Evolutionary conservation across 108 stramenopile genomes (phyloP).

Genomic region (Fistulifera pelliculosa): DNA sequence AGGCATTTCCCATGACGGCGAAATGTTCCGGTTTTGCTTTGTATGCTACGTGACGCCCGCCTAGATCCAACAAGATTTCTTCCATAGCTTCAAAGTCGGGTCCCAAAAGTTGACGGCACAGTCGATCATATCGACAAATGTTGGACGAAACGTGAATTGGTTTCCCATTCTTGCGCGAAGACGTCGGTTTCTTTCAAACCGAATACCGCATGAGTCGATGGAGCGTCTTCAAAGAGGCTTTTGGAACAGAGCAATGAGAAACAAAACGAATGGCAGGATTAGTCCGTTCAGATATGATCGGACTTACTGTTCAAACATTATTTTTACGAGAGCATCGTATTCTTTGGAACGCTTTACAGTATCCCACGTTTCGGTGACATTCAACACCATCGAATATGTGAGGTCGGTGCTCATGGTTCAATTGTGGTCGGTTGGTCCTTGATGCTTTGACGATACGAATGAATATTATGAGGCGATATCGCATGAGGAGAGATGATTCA

Average conservation of each 20-base stretch:
- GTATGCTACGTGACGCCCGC: conserved; percentile 12
- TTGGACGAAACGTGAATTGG: conserved; percentile 7
- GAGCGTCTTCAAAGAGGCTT: background rate
- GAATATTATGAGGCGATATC: too few relatives aligned
- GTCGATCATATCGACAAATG: too few relatives aligned
- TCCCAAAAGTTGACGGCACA: too few relatives aligned
- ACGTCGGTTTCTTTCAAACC: background rate
- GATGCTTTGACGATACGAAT: too few relatives aligned
- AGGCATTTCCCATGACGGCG: conserved; percentile 1
- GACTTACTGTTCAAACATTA: background rate
- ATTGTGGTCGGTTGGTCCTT: too few relatives aligned
- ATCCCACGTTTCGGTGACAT: conserved; percentile 1
- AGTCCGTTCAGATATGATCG: too few relatives aligned
- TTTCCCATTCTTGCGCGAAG: background rate
- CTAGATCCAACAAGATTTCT: conserved; percentile 9
- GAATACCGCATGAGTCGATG: background rate
- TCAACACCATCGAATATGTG: background rate
- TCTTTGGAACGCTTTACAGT: background rate
- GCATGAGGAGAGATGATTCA: too few relatives aligned
- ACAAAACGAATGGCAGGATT: too few relatives aligned
- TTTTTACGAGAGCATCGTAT: background rate
- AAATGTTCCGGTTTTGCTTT: conserved; percentile 11
- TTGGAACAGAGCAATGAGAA: background rate
- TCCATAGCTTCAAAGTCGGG: conserved; percentile 19
- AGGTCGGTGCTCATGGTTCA: background rate